phyloP scores from a whole-genome alignment of 805 yeast genomes.

The Saccharomyces paradoxus region DNA sequence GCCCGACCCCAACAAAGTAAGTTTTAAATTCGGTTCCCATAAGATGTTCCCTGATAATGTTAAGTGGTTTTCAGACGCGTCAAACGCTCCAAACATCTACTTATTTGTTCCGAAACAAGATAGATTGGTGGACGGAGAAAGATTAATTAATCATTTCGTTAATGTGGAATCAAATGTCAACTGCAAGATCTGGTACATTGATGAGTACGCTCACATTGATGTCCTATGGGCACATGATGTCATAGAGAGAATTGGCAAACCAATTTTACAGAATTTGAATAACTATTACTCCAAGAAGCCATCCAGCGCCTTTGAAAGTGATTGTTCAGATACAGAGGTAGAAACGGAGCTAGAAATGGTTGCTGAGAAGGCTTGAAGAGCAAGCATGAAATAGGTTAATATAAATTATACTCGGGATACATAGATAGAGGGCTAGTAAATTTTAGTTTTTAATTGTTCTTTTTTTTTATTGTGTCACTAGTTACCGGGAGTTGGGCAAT shows the following conservation, averaged over 20 bases:
- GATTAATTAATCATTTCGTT: constrained; percentile 56
- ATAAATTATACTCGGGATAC: neutral
- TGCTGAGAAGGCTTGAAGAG: neutral
- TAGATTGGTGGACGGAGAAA: constrained; percentile 67
- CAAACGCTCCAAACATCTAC: constrained; percentile 48
- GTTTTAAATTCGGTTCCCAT: constrained; percentile 31
- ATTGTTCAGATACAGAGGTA: neutral
- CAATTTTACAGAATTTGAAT: constrained; percentile 32
- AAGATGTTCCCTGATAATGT: constrained; percentile 42
- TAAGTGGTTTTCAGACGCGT: constrained; percentile 42
- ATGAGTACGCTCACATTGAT: constrained; percentile 76
- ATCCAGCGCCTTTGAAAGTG: neutral
- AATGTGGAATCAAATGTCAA: constrained; percentile 39
- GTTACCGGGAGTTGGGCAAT: neutral
- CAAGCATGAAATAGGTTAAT: neutral
- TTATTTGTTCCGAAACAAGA: constrained; percentile 69
- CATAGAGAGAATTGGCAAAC: constrained; percentile 51
- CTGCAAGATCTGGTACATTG: constrained; percentile 34
- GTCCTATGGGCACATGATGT: constrained; percentile 90
- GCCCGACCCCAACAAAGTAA: constrained; percentile 31
- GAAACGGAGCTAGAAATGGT: neutral
- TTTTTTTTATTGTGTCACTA: neutral
- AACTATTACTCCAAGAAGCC: neutral
- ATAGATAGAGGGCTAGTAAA: neutral
- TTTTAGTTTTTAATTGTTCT: neutral